Evolutionary conservation across 2,329 filamentous ascomycete species (phyloP), one percentile per base, ranked within the genome.

Genomic region (Raffaelea deltoideospora): DNA sequence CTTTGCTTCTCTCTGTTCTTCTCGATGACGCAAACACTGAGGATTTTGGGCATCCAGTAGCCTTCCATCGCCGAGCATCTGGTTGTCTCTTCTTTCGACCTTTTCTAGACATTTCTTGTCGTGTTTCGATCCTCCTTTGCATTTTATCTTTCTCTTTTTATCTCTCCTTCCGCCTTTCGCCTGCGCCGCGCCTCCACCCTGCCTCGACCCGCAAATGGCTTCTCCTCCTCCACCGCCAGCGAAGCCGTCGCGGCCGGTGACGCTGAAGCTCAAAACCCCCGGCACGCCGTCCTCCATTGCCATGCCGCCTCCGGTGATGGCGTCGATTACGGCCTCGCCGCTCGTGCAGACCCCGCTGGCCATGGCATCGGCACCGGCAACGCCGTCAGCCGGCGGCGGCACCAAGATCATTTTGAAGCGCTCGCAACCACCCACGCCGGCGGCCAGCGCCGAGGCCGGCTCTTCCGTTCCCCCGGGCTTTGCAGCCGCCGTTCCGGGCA

Each of bases 361-460:
- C 35, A 46, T 47, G 42, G 42, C 45, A 3, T 42, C 45, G 14
- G 33, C 44, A 5, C 42, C 42, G 3, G 39, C 41, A 2, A 45
- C 44, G 9, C 38, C 44, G 4, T 27, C 34, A 15, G 28, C 5
- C n/a, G 36, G 35, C 24, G 38, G 47, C 34, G 28, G 43, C 41
- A 43, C 33, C 28, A 50, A 46, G 34, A 51, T 52, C 41, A 49
- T 46, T 21, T 34, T 52, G 24, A 50, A 47, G 10, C 37, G 43
- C 10, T 47, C 49, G 10, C 46, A 47, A 37, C 49, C 49, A 39
- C 48, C 42, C 14, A 52, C 44, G 48, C 59, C 51, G 10, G 45
- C 48, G 26, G 46, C 29, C 39, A 40, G 50, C 39, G 45, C 51
- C 34, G 34, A 54, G 26, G 56, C 37, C 34, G 33, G 15, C 13